Evolutionary conservation across 2,329 filamentous ascomycete genomes (phyloP), one percentile per base, ranked within the genome.

Genomic region (Cadophora gregata): DNA sequence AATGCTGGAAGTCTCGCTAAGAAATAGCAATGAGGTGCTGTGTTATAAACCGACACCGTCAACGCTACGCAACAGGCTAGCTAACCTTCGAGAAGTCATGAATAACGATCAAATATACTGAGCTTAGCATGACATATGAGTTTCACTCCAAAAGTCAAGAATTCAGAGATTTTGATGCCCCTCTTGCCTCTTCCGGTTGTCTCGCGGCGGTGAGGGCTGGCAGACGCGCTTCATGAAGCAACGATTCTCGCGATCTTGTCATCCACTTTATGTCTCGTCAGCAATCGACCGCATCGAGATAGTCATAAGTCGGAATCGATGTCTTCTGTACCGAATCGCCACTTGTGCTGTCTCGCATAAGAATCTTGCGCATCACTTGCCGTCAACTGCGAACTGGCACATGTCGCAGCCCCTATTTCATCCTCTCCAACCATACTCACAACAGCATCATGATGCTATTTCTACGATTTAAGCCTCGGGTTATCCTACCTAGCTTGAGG

Each of bases 191-290:
- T 5, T 8, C 8, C n/a, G 29, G 33, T 24, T 9, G n/a, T 21
- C 5, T 25, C 31, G 3, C 25, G 55, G 55, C 55, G 55, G 55
- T 59, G 33, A 42, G 55, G 16, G 19, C 42, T 21, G 59, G 59
- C 59, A 50, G 29, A 48, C 42, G 59, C 27, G 24, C 10, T 38
- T 33, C 21, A 19, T 21, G 21, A 58, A 38, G 5, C 14, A 19
- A 24, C 21, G 31, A 58, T 25, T 9, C 33, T 25, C 21, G 31
- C 55, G 53, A 36, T 36, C 53, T 31, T 42, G 24, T 38, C 45
- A 24, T 38, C 12, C 31, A 8, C 31, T 38, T 16, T n/a, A 12
- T 31, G 8, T 38, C 24, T 36, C 27, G 24, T 25, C n/a, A 51
- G 10, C 25, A 51, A n/a, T 33, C 24, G n/a, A 31, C 36, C 24